A percentile compares a stretch with the other conserved stretches of the same genome.
These are phyloP conservation scores for Xylaria venustula DNA, from an alignment of 495 filamentous ascomycete species.

Conservation along the genomic window DNA sequence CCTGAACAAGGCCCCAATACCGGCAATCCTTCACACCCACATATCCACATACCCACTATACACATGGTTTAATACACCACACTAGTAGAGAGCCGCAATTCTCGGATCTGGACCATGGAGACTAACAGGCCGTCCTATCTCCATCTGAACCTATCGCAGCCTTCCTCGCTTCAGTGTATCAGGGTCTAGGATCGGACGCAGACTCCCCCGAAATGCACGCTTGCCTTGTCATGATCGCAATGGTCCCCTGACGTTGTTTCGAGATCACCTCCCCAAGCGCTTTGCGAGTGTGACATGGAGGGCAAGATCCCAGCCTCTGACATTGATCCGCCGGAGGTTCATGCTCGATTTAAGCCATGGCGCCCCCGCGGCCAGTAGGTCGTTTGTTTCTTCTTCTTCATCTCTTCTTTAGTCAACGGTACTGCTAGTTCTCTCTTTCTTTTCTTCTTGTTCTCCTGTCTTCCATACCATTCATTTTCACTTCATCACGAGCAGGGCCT, in stretches of 20 bases:
- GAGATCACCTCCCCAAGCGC: slow-evolving; percentile 39
- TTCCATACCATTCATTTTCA: slow-evolving; percentile 29
- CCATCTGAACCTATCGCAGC: slow-evolving; percentile 12
- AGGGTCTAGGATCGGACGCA: slow-evolving; percentile 10
- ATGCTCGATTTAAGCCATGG: slow-evolving; percentile 54
- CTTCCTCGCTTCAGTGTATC: neutral
- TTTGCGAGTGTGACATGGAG: slow-evolving; percentile 25
- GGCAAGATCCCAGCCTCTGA: slow-evolving; percentile 21
- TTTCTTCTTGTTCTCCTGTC: slow-evolving; percentile 27
- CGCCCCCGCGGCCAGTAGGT: slow-evolving; percentile 24
- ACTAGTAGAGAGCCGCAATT: slow-evolving; percentile 7
- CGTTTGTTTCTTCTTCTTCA: slow-evolving; percentile 39
- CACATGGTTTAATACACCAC: no score
- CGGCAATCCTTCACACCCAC: neutral
- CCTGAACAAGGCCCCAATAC: slow-evolving; percentile 24
- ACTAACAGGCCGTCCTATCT: slow-evolving; percentile 6
- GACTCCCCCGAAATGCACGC: slow-evolving; percentile 9
- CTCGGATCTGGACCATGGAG: slow-evolving; percentile 16
- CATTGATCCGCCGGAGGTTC: slow-evolving; percentile 33
- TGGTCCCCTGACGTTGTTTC: slow-evolving; percentile 44
- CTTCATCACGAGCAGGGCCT: slow-evolving; percentile 58
- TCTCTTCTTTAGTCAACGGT: slow-evolving; percentile 33
- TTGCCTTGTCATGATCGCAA: slow-evolving; percentile 30
- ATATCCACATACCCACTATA: no score
- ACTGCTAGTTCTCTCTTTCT: slow-evolving; percentile 31